Percentiles rank a stretch among this genome's conserved stretches.
phyloP scores from a whole-genome alignment of 2,329 filamentous ascomycete genomes.

The Sclerotinia trifoliorum region DNA sequence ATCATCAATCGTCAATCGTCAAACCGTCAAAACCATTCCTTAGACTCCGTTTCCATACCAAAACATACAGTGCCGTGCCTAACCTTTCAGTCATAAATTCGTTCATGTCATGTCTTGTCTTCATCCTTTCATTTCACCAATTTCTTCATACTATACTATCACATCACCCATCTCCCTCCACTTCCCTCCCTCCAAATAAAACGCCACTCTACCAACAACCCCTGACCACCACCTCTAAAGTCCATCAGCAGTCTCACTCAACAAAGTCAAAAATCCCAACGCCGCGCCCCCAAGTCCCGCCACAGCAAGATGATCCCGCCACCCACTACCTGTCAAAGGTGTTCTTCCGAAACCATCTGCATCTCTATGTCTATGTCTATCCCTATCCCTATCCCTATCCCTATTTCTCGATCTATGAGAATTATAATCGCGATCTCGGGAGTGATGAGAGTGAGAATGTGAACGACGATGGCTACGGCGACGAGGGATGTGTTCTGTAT shows the following conservation, averaged over 20 bases:
- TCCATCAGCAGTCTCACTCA: conserved; percentile 54
- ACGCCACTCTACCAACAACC: too few relatives aligned
- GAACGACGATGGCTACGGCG: not conserved
- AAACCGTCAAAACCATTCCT: too few relatives aligned
- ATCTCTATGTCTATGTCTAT: conserved; percentile 12
- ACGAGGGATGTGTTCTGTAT: not conserved
- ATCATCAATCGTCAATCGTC: too few relatives aligned
- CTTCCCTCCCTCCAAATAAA: too few relatives aligned
- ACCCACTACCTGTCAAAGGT: conserved; percentile 42
- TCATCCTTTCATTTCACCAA: too few relatives aligned
- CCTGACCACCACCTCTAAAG: conserved; percentile 10
- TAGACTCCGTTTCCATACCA: too few relatives aligned
- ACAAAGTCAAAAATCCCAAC: conserved; percentile 55
- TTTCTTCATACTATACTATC: too few relatives aligned
- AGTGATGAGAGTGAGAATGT: not conserved
- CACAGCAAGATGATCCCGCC: conserved; percentile 55
- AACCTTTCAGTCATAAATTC: too few relatives aligned
- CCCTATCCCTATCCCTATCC: too few relatives aligned
- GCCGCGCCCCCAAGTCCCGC: conserved; percentile 62
- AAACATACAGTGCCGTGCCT: too few relatives aligned
- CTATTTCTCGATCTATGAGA: conserved; percentile 19
- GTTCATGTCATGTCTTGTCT: too few relatives aligned
- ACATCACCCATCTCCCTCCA: too few relatives aligned
- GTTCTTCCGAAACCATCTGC: conserved; percentile 19
- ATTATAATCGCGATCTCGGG: not conserved